Evolutionary conservation across 2,329 filamentous ascomycete genomes (phyloP).

Genomic region (Fusarium mangiferae): DNA sequence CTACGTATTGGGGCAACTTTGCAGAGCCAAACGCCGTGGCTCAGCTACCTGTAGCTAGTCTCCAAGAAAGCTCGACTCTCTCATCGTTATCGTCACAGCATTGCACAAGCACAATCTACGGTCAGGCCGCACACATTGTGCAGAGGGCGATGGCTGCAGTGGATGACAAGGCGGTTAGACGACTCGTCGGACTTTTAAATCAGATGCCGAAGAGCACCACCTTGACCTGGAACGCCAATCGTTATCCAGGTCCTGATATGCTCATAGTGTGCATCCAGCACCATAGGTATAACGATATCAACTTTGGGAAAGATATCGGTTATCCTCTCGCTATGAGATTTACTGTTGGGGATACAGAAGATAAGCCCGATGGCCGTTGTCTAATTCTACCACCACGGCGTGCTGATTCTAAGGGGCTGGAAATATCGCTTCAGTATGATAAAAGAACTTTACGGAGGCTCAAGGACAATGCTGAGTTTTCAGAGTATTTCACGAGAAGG

Average conservation of each 20-base stretch:
- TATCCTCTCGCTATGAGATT: not conserved
- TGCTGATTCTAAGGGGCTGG: not conserved
- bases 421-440: not conserved
- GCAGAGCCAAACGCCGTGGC: not conserved
- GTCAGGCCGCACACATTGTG: not conserved
- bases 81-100: not conserved
- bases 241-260: not conserved
- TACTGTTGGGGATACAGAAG: not conserved
- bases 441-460: not conserved
- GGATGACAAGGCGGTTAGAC: not conserved
- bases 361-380: not conserved
- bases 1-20: not conserved
- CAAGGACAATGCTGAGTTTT: not conserved
- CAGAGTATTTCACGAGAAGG: not conserved
- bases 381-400: not conserved
- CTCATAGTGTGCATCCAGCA: not conserved
- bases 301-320: not conserved
- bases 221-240: not conserved
- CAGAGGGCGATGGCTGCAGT: not conserved
- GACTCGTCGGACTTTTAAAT: not conserved
- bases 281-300: not conserved
- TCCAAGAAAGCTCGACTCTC: not conserved
- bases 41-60: not conserved
- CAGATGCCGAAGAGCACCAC: not conserved
- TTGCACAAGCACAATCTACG: not conserved